Evolutionary conservation across 495 filamentous ascomycete species (phyloP).

Genomic region (Bacidia rubella): DNA sequence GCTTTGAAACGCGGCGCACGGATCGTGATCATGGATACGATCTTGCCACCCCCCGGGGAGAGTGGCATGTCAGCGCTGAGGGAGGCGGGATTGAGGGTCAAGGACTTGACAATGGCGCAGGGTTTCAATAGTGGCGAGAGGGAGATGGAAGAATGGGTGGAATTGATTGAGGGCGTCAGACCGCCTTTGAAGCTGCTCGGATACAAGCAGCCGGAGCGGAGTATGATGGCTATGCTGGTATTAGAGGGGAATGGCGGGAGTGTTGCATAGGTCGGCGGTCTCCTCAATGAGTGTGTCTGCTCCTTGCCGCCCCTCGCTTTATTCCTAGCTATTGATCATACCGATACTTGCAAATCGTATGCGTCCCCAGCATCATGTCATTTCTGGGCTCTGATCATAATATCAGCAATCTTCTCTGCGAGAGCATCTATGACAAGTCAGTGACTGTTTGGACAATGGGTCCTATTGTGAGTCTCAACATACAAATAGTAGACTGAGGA

Average conservation of each 20-base stretch:
- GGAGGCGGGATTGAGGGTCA: background rate
- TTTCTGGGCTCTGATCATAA: background rate
- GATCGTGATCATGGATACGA: background rate
- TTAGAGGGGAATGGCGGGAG: too few relatives aligned
- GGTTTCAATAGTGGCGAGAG: background rate
- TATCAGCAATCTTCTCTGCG: constrained; percentile 6
- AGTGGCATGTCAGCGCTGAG: background rate
- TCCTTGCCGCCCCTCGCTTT: too few relatives aligned
- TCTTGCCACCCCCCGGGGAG: background rate
- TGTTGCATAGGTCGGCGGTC: too few relatives aligned
- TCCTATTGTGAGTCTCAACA: background rate
- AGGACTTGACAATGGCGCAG: background rate
- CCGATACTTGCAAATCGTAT: too few relatives aligned
- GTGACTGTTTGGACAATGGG: background rate
- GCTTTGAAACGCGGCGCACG: background rate
- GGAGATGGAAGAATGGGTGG: background rate
- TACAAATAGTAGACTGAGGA: constrained; percentile 27
- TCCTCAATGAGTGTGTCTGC: too few relatives aligned
- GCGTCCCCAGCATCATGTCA: too few relatives aligned
- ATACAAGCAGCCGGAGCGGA: background rate
- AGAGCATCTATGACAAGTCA: background rate
- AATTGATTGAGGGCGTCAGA: background rate
- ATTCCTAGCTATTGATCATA: too few relatives aligned
- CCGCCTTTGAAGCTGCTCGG: background rate
- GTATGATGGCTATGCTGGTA: too few relatives aligned